A percentile compares a stretch with the other conserved stretches of the same genome.
phyloP scores from a whole-genome alignment of 2,329 filamentous ascomycete genomes.

The Exutisphaerella laricina region DNA sequence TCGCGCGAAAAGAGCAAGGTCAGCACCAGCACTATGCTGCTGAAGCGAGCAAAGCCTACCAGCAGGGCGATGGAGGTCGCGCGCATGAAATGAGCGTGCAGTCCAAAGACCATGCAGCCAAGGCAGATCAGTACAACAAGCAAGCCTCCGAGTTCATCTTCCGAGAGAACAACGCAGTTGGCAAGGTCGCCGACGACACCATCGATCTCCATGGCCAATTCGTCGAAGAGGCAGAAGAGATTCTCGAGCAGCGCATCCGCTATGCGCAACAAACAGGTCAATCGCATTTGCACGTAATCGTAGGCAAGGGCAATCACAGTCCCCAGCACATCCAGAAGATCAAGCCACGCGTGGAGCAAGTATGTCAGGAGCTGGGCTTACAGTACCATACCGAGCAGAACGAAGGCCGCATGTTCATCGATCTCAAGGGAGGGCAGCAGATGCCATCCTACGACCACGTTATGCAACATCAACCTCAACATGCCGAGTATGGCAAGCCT shows the following conservation, averaged over 20 bases:
- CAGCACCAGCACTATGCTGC: constrained; percentile 65
- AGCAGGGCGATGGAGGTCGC: constrained; percentile 70
- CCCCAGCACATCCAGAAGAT: constrained; percentile 80
- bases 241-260: constrained; percentile 78
- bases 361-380: constrained; percentile 76
- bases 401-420: constrained; percentile 80
- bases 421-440: constrained; percentile 60
- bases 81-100: constrained; percentile 81
- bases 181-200: constrained; percentile 69
- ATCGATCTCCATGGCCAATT: constrained; percentile 94
- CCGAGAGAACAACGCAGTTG: constrained; percentile 81
- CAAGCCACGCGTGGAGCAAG: constrained; percentile 85
- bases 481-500: constrained; percentile 37
- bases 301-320: constrained; percentile 91
- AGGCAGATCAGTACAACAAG: constrained; percentile 83
- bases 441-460: constrained; percentile 37
- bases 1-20: constrained; percentile 72
- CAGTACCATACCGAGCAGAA: constrained; percentile 84
- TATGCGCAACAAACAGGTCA: constrained; percentile 69
- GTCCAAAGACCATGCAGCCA: constrained; percentile 74
- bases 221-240: constrained; percentile 89
- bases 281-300: constrained; percentile 85
- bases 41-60: constrained; percentile 74
- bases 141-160: constrained; percentile 94
- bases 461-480: constrained; percentile 37